These are phyloP conservation scores for Tilletia walkeri DNA, from an alignment of 1,284 basidiomycete genomes.

Conservation along the genomic window DNA sequence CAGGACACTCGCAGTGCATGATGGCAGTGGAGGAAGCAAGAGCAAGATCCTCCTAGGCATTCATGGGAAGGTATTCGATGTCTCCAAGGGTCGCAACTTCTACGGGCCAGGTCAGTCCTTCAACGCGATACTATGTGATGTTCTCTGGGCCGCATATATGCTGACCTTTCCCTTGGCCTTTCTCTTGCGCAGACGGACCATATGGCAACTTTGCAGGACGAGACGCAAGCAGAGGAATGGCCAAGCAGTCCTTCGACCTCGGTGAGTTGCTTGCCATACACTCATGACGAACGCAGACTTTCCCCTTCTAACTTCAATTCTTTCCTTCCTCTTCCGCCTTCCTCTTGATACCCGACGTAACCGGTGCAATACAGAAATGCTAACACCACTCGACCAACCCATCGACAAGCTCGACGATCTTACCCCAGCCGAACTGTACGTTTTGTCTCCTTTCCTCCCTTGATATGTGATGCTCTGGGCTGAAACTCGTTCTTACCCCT, in stretches of 20 bases:
- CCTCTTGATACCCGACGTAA: too few relatives aligned
- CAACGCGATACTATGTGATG: too few relatives aligned
- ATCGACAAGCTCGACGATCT: slow-evolving; percentile 79
- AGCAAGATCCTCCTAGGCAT: slow-evolving; percentile 81
- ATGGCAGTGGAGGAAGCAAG: slow-evolving; percentile 36
- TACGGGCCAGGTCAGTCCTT: slow-evolving; percentile 72
- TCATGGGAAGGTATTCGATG: slow-evolving; percentile 83
- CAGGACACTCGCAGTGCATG: slow-evolving; percentile 46
- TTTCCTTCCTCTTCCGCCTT: too few relatives aligned
- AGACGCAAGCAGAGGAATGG: slow-evolving; percentile 91
- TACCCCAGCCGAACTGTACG: slow-evolving; percentile 76
- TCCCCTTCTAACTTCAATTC: background rate
- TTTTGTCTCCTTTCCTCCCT: slow-evolving; percentile 30
- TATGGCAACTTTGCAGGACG: slow-evolving; percentile 95
- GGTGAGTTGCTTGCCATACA: slow-evolving; percentile 61
- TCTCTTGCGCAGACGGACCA: slow-evolving; percentile 70
- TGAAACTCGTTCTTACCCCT: background rate
- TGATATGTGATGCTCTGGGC: background rate
- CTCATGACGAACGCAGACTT: slow-evolving; percentile 12
- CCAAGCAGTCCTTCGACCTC: slow-evolving; percentile 87
- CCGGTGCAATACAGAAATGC: slow-evolving; percentile 67
- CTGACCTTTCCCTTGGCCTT: too few relatives aligned
- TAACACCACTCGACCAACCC: slow-evolving; percentile 79
- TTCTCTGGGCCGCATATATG: too few relatives aligned
- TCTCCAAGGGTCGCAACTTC: slow-evolving; percentile 79